Conservation (phyloP, 1,139 yeast genomes). For the Protomyces inouyei region DNA sequence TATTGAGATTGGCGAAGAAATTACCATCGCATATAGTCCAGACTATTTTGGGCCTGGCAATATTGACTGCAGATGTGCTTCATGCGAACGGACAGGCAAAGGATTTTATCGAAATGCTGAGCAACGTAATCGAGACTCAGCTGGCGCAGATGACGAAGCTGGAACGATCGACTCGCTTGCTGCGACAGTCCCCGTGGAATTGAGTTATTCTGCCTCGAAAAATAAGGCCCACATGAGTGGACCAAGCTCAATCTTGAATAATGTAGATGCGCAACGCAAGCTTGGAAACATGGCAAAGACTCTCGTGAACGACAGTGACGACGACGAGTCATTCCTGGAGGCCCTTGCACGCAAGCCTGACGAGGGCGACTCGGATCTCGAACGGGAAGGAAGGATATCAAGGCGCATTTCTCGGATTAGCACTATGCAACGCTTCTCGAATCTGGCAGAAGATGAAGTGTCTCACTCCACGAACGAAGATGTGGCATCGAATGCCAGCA, state of each 20-base stretch:
- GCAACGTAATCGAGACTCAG: neutral
- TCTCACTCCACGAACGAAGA: neutral
- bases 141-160: neutral
- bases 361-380: neutral
- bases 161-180: too few species aligned
- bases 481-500: neutral
- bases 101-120: conserved; percentile 31
- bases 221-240: neutral
- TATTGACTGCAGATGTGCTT: conserved; percentile 46
- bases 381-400: neutral
- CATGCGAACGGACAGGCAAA: conserved; percentile 42
- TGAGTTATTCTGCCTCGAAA: neutral
- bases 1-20: conserved; percentile 46
- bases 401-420: neutral
- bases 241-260: neutral
- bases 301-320: neutral
- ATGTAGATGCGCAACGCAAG: neutral
- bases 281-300: neutral
- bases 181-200: neutral
- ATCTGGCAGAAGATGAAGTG: neutral
- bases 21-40: conserved; percentile 45
- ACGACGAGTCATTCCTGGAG: neutral
- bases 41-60: conserved; percentile 46
- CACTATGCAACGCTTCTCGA: neutral
- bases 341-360: neutral